Conservation (phyloP, 78 protist genomes). For the Emiliania huxleyi region DNA sequence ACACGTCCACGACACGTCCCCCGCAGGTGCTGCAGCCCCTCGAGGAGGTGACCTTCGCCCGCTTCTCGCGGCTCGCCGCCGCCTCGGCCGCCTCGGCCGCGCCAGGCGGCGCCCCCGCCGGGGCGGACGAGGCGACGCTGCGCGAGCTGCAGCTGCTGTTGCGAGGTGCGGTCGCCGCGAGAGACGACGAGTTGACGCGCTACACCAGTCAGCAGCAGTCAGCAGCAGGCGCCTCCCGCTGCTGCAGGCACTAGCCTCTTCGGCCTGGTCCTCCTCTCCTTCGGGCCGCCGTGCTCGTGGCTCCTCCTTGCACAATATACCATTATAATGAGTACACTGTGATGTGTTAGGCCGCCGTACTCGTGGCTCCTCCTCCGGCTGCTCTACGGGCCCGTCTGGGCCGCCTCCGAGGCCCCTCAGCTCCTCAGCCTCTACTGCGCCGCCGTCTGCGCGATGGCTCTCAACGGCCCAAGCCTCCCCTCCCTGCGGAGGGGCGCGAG, state of each 20-base stretch:
- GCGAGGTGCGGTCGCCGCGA: not conserved
- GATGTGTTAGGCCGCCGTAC: too few species aligned
- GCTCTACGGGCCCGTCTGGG: not conserved
- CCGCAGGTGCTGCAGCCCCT: not conserved
- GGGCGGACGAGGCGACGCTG: too few species aligned
- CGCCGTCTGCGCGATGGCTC: not conserved
- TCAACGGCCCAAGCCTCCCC: too few species aligned
- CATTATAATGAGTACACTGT: too few species aligned
- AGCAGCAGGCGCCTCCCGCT: not conserved
- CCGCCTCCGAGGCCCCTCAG: not conserved
- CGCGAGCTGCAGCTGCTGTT: too few species aligned
- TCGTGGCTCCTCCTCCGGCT: not conserved
- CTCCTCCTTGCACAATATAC: too few species aligned
- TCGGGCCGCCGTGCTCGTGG: conserved; percentile 4
- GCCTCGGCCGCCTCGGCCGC: not conserved
- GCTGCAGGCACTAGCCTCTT: not conserved
- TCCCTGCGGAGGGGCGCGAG: too few species aligned
- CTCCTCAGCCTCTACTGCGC: not conserved
- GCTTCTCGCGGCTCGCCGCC: not conserved
- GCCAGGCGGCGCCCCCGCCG: too few species aligned
- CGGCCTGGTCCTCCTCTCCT: not conserved
- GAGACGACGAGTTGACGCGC: not conserved
- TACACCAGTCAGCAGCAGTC: too few species aligned
- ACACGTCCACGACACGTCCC: too few species aligned
- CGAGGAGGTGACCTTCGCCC: not conserved